Percentiles rank a stretch among this genome's conserved stretches.
Conservation (phyloP, 1,284 basidiomycete species). For the Malassezia vespertilionis region DNA sequence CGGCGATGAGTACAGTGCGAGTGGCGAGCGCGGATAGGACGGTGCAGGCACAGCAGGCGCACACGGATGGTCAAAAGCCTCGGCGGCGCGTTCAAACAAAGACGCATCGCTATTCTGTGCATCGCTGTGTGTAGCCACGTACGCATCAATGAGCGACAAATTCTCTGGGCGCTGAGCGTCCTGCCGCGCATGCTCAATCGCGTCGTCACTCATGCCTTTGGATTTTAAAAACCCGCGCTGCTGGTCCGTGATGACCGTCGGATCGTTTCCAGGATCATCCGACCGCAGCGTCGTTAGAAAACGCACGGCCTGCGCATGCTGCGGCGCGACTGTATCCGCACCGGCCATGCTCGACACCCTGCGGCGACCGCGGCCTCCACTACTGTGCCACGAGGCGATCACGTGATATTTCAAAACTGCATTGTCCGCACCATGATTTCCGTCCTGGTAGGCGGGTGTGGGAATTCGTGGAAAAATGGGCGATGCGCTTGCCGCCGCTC, state of each 20-base stretch:
- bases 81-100: slow-evolving; percentile 25
- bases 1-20: slow-evolving; percentile 32
- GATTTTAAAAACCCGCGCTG: slow-evolving; percentile 32
- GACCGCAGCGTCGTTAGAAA: slow-evolving; percentile 35
- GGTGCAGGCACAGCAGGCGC: slow-evolving; percentile 19
- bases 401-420: slow-evolving; percentile 17
- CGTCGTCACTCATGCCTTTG: slow-evolving; percentile 35
- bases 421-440: background rate
- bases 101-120: background rate
- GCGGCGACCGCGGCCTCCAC: slow-evolving; percentile 3
- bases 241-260: slow-evolving; percentile 6
- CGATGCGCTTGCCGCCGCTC: background rate
- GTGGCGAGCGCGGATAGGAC: slow-evolving; percentile 36
- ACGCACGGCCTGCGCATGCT: slow-evolving; percentile 39
- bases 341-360: background rate
- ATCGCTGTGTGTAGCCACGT: background rate
- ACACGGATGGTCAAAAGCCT: slow-evolving; percentile 30
- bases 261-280: slow-evolving; percentile 17
- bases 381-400: background rate
- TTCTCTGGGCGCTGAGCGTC: slow-evolving; percentile 30
- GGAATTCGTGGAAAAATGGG: background rate
- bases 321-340: slow-evolving; percentile 7
- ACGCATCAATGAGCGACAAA: slow-evolving; percentile 3
- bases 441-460: slow-evolving; percentile 3
- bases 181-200: slow-evolving; percentile 28